phyloP scores from a whole-genome alignment of 148 eudicot genomes.

The Fagopyrum esculentum region DNA sequence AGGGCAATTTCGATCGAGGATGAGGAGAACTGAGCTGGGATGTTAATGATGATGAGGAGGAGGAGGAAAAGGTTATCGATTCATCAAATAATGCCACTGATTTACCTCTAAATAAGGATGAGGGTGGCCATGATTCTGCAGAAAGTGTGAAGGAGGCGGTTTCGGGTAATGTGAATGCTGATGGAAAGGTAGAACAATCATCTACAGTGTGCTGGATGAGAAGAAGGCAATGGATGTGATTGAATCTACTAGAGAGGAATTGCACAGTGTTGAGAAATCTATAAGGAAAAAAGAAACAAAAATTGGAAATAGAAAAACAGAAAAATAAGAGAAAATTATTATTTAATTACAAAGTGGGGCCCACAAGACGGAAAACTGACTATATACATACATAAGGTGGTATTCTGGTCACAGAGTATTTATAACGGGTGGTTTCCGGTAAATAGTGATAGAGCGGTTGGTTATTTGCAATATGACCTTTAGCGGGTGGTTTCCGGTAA shows the following conservation, averaged over 20 bases:
- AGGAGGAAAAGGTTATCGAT: background rate
- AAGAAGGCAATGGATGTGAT: conserved; percentile 12
- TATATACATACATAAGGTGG: too few relatives aligned
- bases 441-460: too few relatives aligned
- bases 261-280: conserved; percentile 33
- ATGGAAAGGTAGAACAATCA: background rate
- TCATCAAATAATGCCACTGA: background rate
- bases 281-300: too few relatives aligned
- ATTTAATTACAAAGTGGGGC: too few relatives aligned
- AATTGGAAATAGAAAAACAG: too few relatives aligned
- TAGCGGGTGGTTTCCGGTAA: too few relatives aligned
- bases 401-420: too few relatives aligned
- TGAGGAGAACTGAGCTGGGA: conserved; percentile 88
- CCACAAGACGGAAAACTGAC: too few relatives aligned
- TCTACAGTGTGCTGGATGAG: conserved; percentile 14
- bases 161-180: background rate
- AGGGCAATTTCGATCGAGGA: conserved; percentile 53
- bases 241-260: conserved; percentile 37
- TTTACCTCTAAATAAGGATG: conserved; percentile 6
- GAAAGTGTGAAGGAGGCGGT: background rate
- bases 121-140: too few relatives aligned
- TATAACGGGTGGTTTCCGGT: too few relatives aligned
- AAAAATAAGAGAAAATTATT: too few relatives aligned
- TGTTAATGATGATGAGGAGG: conserved; percentile 64
- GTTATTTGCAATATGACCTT: too few relatives aligned